These are phyloP conservation scores for Atalantia buxifolia DNA, from an alignment of 345 rosid species.

Conservation along the genomic window DNA sequence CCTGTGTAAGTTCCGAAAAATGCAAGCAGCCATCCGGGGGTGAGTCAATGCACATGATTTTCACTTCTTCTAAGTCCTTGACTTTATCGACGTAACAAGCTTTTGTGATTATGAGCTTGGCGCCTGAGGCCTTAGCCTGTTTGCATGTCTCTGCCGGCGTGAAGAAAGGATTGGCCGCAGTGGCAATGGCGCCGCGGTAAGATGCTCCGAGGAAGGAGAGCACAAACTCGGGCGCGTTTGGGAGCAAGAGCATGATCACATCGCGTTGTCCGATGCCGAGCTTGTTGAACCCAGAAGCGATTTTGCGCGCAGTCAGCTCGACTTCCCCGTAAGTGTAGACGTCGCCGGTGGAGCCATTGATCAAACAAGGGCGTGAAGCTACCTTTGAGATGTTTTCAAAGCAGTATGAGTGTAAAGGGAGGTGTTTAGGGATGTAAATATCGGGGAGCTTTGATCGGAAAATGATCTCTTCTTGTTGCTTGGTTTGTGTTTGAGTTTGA, in stretches of 20 bases:
- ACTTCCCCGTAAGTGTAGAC: slow-evolving; percentile 65
- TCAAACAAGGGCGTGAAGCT: slow-evolving; percentile 56
- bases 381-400: slow-evolving; percentile 51
- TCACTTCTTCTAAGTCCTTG: slow-evolving; percentile 33
- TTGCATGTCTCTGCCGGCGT: slow-evolving; percentile 70
- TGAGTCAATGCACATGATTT: slow-evolving; percentile 41
- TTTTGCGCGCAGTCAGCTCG: slow-evolving; percentile 53
- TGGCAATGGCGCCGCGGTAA: slow-evolving; percentile 53
- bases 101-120: slow-evolving; percentile 61
- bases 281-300: slow-evolving; percentile 53
- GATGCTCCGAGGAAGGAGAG: slow-evolving; percentile 78
- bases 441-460: slow-evolving; percentile 82
- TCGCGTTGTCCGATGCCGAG: slow-evolving; percentile 58
- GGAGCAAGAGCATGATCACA: slow-evolving; percentile 75
- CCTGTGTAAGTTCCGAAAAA: slow-evolving; percentile 52
- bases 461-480: slow-evolving; percentile 39
- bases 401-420: slow-evolving; percentile 65
- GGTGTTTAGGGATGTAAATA: slow-evolving; percentile 70
- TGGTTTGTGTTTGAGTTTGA: neutral
- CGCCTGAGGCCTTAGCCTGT: slow-evolving; percentile 56
- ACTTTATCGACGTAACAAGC: slow-evolving; percentile 53
- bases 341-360: slow-evolving; percentile 64
- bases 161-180: slow-evolving; percentile 83
- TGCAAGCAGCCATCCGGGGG: slow-evolving; percentile 49
- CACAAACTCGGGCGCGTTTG: slow-evolving; percentile 69